Conservation (phyloP, 345 rosid genomes). For the Ceriops zippeliana region DNA sequence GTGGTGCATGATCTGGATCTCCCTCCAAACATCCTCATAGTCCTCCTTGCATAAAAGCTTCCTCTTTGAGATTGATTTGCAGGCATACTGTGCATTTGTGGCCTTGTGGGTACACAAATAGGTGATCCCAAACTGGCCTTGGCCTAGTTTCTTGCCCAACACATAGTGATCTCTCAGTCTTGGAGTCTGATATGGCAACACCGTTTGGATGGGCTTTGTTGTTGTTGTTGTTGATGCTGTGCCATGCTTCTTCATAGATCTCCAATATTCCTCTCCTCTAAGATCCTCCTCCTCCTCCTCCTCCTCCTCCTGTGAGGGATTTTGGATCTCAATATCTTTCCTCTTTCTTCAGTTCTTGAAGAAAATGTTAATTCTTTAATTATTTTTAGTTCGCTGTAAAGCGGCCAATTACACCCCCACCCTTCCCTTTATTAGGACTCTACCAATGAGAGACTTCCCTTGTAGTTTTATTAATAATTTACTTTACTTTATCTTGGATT, state of each 20-base stretch:
- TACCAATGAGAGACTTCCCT: too few relatives aligned
- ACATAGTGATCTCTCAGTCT: conserved; percentile 71
- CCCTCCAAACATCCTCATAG: conserved; percentile 92
- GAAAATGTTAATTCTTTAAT: background rate
- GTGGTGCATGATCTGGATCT: conserved; percentile 99
- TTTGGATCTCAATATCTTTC: background rate
- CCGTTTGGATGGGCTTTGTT: conserved; percentile 43
- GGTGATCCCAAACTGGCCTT: conserved; percentile 94
- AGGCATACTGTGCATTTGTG: conserved; percentile 50
- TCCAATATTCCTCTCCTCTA: background rate
- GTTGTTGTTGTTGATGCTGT: conserved; percentile 14
- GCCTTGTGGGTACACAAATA: conserved; percentile 70
- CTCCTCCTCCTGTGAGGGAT: background rate
- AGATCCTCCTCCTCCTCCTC: too few relatives aligned
- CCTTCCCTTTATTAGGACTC: too few relatives aligned
- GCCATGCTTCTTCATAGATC: conserved; percentile 13
- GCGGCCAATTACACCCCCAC: too few relatives aligned
- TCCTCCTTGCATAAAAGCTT: conserved; percentile 90
- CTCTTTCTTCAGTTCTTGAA: background rate
- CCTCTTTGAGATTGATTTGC: conserved; percentile 92
- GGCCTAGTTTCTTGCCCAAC: conserved; percentile 84
- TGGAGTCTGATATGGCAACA: conserved; percentile 84
- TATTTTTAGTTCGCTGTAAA: too few relatives aligned
- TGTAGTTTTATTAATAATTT: too few relatives aligned
- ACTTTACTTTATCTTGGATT: too few relatives aligned